Percentiles rank a stretch among this genome's conserved stretches.
Conservation (phyloP, 164 flowering plant genomes). For the Echeveria elegans region DNA sequence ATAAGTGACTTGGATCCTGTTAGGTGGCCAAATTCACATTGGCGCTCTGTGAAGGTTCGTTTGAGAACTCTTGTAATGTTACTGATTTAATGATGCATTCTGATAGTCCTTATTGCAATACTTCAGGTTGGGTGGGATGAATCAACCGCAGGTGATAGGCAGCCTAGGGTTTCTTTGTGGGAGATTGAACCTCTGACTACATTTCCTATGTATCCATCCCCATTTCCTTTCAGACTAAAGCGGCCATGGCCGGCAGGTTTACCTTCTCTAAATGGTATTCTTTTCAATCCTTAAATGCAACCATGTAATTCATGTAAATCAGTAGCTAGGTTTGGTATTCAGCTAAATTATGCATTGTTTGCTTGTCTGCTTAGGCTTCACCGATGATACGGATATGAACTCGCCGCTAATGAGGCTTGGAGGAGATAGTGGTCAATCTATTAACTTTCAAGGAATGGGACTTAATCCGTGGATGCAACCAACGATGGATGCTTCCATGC, state of each 20-base stretch:
- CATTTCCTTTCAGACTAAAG: conserved; percentile 81
- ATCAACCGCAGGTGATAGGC: conserved; percentile 97
- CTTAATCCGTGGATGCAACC: conserved; percentile 82
- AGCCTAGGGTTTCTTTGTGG: conserved; percentile 96
- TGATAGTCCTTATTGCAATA: background rate
- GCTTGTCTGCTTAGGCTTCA: conserved; percentile 31
- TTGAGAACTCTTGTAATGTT: background rate
- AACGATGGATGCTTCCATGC: conserved; percentile 66
- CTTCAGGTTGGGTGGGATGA: conserved; percentile 99
- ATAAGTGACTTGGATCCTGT: conserved; percentile 29
- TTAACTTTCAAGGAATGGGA: conserved; percentile 81
- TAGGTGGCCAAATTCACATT: conserved; percentile 34
- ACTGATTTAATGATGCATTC: background rate
- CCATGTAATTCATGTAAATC: background rate
- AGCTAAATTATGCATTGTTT: background rate
- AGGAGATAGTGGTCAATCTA: conserved; percentile 55
- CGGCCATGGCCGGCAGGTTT: conserved; percentile 93
- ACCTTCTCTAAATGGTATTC: conserved; percentile 62
- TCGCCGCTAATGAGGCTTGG: conserved; percentile 81
- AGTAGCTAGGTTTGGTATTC: background rate
- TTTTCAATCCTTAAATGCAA: background rate
- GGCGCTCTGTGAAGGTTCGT: conserved; percentile 43
- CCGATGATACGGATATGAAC: conserved; percentile 66
- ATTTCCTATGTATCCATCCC: conserved; percentile 93
- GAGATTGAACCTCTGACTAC: conserved; percentile 96